A percentile compares a stretch with the other conserved stretches of the same genome.
Conservation (phyloP, 495 filamentous ascomycete genomes). For the Venustampulla echinocandica region DNA sequence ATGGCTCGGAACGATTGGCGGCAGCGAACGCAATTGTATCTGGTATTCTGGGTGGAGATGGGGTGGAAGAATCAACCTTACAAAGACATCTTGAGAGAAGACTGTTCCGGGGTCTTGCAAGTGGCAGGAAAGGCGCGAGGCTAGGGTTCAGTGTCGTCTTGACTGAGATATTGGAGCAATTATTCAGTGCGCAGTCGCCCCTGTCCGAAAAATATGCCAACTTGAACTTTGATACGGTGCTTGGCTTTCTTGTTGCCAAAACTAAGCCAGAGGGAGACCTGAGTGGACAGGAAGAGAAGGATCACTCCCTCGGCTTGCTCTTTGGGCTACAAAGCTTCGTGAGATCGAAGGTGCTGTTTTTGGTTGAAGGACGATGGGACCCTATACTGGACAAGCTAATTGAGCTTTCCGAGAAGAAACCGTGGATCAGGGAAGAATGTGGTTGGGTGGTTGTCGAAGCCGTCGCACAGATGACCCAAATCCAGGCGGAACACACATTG, state of each 20-base stretch:
- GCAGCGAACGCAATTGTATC: constrained; percentile 42
- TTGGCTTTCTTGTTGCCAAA: constrained; percentile 59
- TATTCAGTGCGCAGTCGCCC: constrained; percentile 41
- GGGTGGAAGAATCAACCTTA: constrained; percentile 36
- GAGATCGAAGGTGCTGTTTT: constrained; percentile 62
- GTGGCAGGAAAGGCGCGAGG: constrained; percentile 79
- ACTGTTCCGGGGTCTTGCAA: constrained; percentile 81
- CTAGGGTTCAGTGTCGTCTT: constrained; percentile 87
- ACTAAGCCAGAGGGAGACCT: constrained; percentile 56
- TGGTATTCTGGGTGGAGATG: constrained; percentile 27
- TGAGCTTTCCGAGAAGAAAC: constrained; percentile 54
- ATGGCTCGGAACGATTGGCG: constrained; percentile 38
- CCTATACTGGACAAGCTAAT: constrained; percentile 50
- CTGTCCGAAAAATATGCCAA: constrained; percentile 35
- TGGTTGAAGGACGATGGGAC: constrained; percentile 50
- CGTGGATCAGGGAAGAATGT: constrained; percentile 84
- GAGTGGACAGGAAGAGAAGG: constrained; percentile 72
- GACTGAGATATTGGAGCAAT: constrained; percentile 65
- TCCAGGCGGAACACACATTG: constrained; percentile 52
- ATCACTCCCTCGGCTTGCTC: constrained; percentile 74
- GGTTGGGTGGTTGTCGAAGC: constrained; percentile 59
- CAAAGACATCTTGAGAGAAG: constrained; percentile 48
- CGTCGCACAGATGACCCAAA: constrained; percentile 38
- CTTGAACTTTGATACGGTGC: constrained; percentile 44
- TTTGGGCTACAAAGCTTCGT: constrained; percentile 84